Evolutionary conservation across 1,284 basidiomycete genomes (phyloP).

Genomic region (Tilletia walkeri): DNA sequence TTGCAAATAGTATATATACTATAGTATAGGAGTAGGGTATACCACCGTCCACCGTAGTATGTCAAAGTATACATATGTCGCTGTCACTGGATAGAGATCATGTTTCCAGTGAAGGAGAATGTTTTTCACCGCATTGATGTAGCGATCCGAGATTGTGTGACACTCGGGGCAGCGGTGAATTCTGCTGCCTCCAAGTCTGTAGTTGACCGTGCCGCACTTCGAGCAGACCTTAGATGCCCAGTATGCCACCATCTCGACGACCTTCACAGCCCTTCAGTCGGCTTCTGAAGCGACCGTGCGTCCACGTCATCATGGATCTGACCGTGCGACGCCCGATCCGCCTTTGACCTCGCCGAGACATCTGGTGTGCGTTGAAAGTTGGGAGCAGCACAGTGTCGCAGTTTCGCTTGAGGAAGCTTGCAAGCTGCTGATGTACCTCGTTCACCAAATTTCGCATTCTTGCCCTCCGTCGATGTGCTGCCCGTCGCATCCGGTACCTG

Average conservation of each 20-base stretch:
- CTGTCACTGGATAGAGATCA: no score
- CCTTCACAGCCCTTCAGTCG: not conserved
- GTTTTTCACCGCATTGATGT: no score
- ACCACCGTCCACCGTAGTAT: no score
- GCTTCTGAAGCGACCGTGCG: not conserved
- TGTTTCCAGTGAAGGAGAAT: no score
- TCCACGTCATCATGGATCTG: not conserved
- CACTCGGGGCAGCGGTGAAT: not conserved
- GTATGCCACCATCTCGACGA: not conserved
- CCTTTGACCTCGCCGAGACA: not conserved
- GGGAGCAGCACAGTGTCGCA: not conserved
- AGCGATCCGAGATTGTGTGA: no score
- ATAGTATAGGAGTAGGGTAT: no score
- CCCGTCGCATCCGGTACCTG: not conserved
- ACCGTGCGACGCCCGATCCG: not conserved
- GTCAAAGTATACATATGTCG: no score
- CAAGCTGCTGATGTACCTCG: not conserved
- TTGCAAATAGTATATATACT: no score
- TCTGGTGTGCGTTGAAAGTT: not conserved
- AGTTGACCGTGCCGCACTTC: not conserved
- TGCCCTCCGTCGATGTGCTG: not conserved
- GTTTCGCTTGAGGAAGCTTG: not conserved
- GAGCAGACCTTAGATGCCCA: not conserved
- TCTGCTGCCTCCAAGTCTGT: not conserved
- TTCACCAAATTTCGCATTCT: not conserved